Evolutionary conservation across 768 basidiomycete genomes (phyloP), one percentile per base, ranked within the genome.

Genomic region (Rubroboletus satanas): DNA sequence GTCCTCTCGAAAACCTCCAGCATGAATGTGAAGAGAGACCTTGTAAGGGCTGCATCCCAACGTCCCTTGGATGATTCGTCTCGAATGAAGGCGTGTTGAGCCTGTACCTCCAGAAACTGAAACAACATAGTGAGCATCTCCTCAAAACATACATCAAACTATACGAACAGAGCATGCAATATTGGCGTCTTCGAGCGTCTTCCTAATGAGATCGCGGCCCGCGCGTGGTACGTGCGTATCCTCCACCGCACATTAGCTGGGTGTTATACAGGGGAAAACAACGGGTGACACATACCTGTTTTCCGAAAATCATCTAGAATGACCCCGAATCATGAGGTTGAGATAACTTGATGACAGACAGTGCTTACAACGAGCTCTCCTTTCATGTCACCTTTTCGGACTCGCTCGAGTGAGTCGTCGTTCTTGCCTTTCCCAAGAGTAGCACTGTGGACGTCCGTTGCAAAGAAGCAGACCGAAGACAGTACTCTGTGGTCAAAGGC

Each of bases 31-130:
- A 94, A 94, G 32, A 93, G 67, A 21, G 85, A 86, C 47, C 82
- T 78, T 0, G 90, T 93, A 49, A 98, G 74, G 0, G 94, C 94
- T 8, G 93, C 93, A 64, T 98, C 96, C 93, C 93, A 98, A 51
- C 96, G 82, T 2, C 93, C 95, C 69, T 97, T 98, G 31, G 88
- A 91, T 7, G 82, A 80, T 63, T 94, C 92, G 68, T 96, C 94
- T 6, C 95, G 85, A 57, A 98, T 87, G 72, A 98, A 98, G 4
- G 96, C 96, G 61, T 98, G 95, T 64, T 98, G 95, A 0, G 95
- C 96, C 70, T 97, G 93, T 14, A 98, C 93, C 70, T 98, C 96
- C 55, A 97, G 74, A 70, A 95, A 94, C 90, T 94, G 66, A 12
- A 51, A 35, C 12, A 49, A 33, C 23, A 7, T 9, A 36, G 45